Conservation (phyloP, 306 rosid genomes). For the Castanea crenata region DNA sequence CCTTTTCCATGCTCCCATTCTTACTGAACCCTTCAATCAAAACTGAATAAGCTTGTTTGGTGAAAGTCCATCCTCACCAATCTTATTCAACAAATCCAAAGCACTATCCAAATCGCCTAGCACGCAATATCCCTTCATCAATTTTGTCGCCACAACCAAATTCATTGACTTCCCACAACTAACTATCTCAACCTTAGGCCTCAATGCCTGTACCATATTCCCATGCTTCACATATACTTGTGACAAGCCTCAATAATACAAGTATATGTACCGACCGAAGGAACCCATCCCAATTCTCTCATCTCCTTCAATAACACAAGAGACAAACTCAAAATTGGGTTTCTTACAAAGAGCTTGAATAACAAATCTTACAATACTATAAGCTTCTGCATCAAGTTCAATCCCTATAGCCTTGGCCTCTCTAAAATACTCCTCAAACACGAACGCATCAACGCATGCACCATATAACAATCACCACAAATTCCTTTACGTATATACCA, state of each 20-base stretch:
- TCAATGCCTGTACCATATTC: slow-evolving; percentile 52
- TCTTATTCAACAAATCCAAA: too few relatives aligned
- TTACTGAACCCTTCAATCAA: too few relatives aligned
- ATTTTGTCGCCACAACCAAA: slow-evolving; percentile 46
- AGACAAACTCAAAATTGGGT: slow-evolving; percentile 39
- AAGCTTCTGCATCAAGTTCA: slow-evolving; percentile 49
- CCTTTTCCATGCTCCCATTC: too few relatives aligned
- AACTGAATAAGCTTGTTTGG: too few relatives aligned
- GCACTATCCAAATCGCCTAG: slow-evolving; percentile 33
- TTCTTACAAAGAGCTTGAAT: slow-evolving; percentile 52
- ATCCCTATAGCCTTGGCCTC: slow-evolving; percentile 2
- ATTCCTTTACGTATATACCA: too few relatives aligned
- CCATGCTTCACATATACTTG: slow-evolving; percentile 44
- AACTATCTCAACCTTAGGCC: slow-evolving; percentile 70
- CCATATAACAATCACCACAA: too few relatives aligned
- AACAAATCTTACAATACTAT: slow-evolving; percentile 25
- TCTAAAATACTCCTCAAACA: too few relatives aligned
- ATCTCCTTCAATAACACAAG: slow-evolving; percentile 49
- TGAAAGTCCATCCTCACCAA: too few relatives aligned
- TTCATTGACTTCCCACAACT: slow-evolving; percentile 43
- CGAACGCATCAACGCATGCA: too few relatives aligned
- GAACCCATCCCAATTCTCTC: slow-evolving; percentile 62
- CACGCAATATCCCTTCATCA: slow-evolving; percentile 62
- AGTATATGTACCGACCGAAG: slow-evolving; percentile 42
- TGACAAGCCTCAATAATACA: slow-evolving; percentile 47